Conservation (phyloP, 1,139 yeast genomes). For the Trichomonascaceae sp. region DNA sequence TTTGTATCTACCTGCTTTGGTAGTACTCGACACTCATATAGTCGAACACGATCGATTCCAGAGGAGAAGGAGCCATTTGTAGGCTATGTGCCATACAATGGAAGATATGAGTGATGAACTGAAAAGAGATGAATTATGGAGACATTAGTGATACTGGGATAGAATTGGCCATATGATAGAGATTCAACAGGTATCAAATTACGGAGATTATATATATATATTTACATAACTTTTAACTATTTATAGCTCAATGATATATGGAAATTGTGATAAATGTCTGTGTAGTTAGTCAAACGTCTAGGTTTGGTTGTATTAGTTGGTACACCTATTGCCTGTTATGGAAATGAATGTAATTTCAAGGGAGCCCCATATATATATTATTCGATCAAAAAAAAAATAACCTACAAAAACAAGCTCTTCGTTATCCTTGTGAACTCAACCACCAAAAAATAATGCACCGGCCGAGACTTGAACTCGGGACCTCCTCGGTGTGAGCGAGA, state of each 20-base stretch:
- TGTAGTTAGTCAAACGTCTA: too few species aligned
- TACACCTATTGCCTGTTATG: too few species aligned
- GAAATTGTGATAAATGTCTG: too few species aligned
- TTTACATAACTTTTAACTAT: background rate
- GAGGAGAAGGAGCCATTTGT: conserved; percentile 30
- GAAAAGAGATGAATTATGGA: background rate
- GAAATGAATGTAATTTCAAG: too few species aligned
- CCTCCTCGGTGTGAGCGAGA: conserved; percentile 27
- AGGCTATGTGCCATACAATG: conserved; percentile 24
- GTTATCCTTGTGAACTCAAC: too few species aligned
- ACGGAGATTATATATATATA: background rate
- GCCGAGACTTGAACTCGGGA: conserved; percentile 21
- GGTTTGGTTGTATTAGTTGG: too few species aligned
- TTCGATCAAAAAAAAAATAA: too few species aligned
- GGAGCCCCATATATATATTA: too few species aligned
- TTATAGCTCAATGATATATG: conserved; percentile 1
- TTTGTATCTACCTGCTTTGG: conserved; percentile 40
- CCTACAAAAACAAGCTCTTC: too few species aligned
- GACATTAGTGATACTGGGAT: background rate
- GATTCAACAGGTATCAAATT: background rate
- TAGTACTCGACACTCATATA: conserved; percentile 19
- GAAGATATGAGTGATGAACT: conserved; percentile 1
- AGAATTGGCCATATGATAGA: background rate
- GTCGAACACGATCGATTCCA: conserved; percentile 13
- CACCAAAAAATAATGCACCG: conserved; percentile 13